Percentiles rank a stretch among this genome's conserved stretches.
phyloP scores from a whole-genome alignment of 768 basidiomycete species.

The Heimioporus sp. region DNA sequence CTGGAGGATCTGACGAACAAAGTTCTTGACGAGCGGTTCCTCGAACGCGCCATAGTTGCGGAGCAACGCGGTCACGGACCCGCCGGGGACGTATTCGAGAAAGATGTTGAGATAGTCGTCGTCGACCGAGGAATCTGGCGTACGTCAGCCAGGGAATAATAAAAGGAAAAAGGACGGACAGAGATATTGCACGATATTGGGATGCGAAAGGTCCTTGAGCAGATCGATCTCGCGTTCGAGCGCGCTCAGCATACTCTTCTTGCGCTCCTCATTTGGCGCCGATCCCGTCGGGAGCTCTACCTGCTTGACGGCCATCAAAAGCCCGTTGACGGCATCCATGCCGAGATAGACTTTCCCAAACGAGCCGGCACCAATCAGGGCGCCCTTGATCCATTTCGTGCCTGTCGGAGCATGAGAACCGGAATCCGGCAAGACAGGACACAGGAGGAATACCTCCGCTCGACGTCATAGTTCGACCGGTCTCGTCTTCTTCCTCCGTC shows the following conservation, averaged over 20 bases:
- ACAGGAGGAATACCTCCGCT: conserved; percentile 43
- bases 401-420: conserved; percentile 38
- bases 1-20: conserved; percentile 86
- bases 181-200: conserved; percentile 97
- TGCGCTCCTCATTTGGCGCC: conserved; percentile 86
- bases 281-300: conserved; percentile 87
- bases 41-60: conserved; percentile 94
- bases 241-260: conserved; percentile 89
- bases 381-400: conserved; percentile 97
- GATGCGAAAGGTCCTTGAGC: conserved; percentile 87
- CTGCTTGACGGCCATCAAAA: conserved; percentile 98
- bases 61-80: conserved; percentile 86
- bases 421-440: neutral
- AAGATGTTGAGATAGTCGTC: conserved; percentile 93
- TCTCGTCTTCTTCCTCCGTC: conserved; percentile 48
- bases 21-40: conserved; percentile 87
- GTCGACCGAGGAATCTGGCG: conserved; percentile 87
- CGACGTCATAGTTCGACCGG: conserved; percentile 52
- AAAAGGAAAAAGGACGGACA: conserved; percentile 50
- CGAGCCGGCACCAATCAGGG: conserved; percentile 91
- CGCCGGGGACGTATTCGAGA: conserved; percentile 94
- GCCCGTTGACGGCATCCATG: conserved; percentile 87
- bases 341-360: conserved; percentile 95
- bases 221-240: conserved; percentile 94
- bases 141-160: neutral